A percentile compares a stretch with the other conserved stretches of the same genome.
Conservation (phyloP, 1,284 basidiomycete species). For the Ustilago bromivora region DNA sequence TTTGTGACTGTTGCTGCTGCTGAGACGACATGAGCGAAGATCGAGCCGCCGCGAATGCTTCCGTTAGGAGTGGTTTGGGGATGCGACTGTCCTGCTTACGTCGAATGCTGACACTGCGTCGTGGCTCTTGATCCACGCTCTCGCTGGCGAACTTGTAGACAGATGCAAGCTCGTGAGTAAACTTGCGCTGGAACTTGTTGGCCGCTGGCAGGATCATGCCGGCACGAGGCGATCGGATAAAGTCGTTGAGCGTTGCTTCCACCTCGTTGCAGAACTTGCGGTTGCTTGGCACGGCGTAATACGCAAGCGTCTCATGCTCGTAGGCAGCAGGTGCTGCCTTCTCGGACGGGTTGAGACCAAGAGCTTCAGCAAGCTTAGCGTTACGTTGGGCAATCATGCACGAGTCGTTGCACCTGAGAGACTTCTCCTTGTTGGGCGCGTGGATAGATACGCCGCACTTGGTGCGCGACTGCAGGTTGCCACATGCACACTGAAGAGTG, state of each 20-base stretch:
- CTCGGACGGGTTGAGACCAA: conserved; percentile 60
- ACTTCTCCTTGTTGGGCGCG: conserved; percentile 47
- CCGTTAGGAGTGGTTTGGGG: conserved; percentile 56
- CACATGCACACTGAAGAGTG: conserved; percentile 63
- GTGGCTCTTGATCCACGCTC: conserved; percentile 60
- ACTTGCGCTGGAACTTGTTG: conserved; percentile 56
- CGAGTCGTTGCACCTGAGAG: conserved; percentile 64
- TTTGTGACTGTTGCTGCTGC: conserved; percentile 21
- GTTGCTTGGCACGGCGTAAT: conserved; percentile 52
- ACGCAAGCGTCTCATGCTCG: conserved; percentile 50
- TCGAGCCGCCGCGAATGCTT: conserved; percentile 49
- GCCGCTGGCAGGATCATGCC: conserved; percentile 59
- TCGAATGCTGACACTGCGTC: conserved; percentile 60
- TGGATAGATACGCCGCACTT: conserved; percentile 58
- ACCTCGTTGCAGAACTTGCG: conserved; percentile 60
- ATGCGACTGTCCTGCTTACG: conserved; percentile 58
- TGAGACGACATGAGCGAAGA: conserved; percentile 34
- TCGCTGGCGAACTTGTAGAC: conserved; percentile 60
- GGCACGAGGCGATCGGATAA: conserved; percentile 63
- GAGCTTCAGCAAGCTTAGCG: conserved; percentile 65
- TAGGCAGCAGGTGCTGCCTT: conserved; percentile 49
- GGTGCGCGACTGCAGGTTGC: conserved; percentile 59
- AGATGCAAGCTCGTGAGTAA: conserved; percentile 59
- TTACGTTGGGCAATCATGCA: conserved; percentile 68
- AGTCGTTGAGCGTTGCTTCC: conserved; percentile 61